phyloP scores from a whole-genome alignment of 2,329 filamentous ascomycete species.

The Rachicladosporium sp. region DNA sequence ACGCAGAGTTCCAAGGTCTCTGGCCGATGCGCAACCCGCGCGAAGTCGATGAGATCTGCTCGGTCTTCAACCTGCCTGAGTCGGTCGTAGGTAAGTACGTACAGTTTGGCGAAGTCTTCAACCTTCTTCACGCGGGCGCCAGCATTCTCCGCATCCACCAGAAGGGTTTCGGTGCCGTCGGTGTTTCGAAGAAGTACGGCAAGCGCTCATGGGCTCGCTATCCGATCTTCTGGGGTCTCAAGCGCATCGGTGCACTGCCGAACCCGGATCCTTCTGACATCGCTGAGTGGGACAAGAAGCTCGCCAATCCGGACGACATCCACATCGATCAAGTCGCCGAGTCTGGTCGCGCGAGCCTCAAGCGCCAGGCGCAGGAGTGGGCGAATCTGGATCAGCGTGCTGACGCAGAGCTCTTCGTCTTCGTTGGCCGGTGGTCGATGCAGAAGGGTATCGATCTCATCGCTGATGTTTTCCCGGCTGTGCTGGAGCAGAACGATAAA shows the following conservation, averaged over 20 bases:
- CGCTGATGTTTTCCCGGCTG: conserved; percentile 53
- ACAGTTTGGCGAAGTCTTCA: conserved; percentile 58
- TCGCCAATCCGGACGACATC: conserved; percentile 38
- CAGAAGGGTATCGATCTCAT: conserved; percentile 59
- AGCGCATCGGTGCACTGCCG: conserved; percentile 49
- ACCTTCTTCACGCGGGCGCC: conserved; percentile 52
- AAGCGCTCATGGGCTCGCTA: conserved; percentile 54
- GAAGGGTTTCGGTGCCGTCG: conserved; percentile 55
- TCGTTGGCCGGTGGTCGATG: conserved; percentile 57
- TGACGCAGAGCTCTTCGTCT: conserved; percentile 53
- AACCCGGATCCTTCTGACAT: conserved; percentile 56
- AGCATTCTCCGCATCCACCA: conserved; percentile 57
- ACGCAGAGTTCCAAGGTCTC: conserved; percentile 56
- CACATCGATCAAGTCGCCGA: conserved; percentile 44
- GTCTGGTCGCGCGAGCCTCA: conserved; percentile 38
- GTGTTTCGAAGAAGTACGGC: conserved; percentile 58
- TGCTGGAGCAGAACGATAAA: conserved; percentile 48
- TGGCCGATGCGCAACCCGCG: conserved; percentile 54
- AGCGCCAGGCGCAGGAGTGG: conserved; percentile 54
- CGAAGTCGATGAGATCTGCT: conserved; percentile 51
- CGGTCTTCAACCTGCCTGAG: conserved; percentile 50
- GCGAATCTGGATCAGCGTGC: conserved; percentile 49
- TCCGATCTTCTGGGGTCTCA: conserved; percentile 56
- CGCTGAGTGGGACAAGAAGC: conserved; percentile 45
- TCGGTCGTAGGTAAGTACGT: conserved; percentile 49